Conservation (phyloP, 345 rosid species). For the Gossypioides kirkii region DNA sequence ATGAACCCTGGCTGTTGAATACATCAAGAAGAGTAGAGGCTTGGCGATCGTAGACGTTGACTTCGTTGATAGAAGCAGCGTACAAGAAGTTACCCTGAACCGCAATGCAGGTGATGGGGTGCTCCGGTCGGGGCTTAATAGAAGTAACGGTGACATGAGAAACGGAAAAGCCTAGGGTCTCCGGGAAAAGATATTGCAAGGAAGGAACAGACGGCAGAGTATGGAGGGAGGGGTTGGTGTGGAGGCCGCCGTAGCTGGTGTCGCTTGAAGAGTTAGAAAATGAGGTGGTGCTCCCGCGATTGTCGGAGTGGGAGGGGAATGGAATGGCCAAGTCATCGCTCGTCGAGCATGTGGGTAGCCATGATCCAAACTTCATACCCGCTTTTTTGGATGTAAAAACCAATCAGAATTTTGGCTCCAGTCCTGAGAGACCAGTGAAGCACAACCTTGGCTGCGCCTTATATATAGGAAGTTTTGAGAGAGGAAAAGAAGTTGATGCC, state of each 20-base stretch:
- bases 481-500: neutral
- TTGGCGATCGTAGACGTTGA: constrained; percentile 60
- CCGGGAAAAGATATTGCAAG: constrained; percentile 53
- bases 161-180: constrained; percentile 33
- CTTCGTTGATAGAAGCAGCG: constrained; percentile 55
- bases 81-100: constrained; percentile 49
- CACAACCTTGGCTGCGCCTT: neutral
- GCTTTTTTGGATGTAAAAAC: neutral
- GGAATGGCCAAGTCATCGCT: constrained; percentile 15
- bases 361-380: constrained; percentile 44
- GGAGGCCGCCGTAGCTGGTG: constrained; percentile 40
- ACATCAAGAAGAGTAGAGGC: constrained; percentile 37
- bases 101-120: constrained; percentile 63
- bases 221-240: constrained; percentile 67
- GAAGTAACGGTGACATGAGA: constrained; percentile 35
- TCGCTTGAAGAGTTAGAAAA: constrained; percentile 20
- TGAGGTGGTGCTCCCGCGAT: constrained; percentile 25
- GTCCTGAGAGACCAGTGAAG: neutral
- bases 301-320: constrained; percentile 12
- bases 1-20: constrained; percentile 42
- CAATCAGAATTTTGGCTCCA: neutral
- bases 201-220: constrained; percentile 76
- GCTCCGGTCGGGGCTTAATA: constrained; percentile 31
- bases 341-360: constrained; percentile 24
- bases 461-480: neutral